Evolutionary conservation across 2,329 filamentous ascomycete species (phyloP), one percentile per base, ranked within the genome.

Genomic region (Aspergillus sp.): DNA sequence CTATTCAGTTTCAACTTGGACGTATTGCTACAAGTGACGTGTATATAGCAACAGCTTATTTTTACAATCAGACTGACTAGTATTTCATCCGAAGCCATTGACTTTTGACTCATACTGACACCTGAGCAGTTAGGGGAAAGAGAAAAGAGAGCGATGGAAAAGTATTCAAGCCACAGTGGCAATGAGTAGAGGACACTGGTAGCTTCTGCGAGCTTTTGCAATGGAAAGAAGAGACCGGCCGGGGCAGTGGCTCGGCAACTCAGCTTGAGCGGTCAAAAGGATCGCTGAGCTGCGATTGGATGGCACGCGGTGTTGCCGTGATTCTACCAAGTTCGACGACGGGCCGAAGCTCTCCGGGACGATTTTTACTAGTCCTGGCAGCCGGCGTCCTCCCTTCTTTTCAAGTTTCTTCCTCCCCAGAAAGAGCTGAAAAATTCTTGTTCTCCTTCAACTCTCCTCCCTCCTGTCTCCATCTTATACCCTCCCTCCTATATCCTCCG

Each of bases 241-340:
- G 44, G 44, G 10, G 44, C 44, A 49, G 15, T 21, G 44, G 44
- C 44, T 62, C 63, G 64, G 64, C 56, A 62, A 62, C 51, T 30
- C 39, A 36, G n/a, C 23, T 44, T n/a, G 41, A 52, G 64, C 62
- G 64, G 65, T 66, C 64, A 54, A 58, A 58, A 60, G 60, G 58
- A 42, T 30, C 54, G 42, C 44, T 58, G 59, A 52, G 61, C 57
- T 61, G 30, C 62, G 36, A 68, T 68, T 70, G 66, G 63, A 27
- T 42, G 30, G 23, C 23, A 21, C 30, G 55, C 32, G 38, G 19
- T n/a, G 56, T 42, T 70, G 64, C 60, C 62, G 65, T 67, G 68
- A 69, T 76, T 75, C 72, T 69, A 76, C 69, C 68, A 69, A 70
- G 47, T 76, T 76, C 74, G 73, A 76, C 62, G 65, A 65, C 70